Conservation (phyloP, 2,329 filamentous ascomycete genomes). For the Epichloe baconii region DNA sequence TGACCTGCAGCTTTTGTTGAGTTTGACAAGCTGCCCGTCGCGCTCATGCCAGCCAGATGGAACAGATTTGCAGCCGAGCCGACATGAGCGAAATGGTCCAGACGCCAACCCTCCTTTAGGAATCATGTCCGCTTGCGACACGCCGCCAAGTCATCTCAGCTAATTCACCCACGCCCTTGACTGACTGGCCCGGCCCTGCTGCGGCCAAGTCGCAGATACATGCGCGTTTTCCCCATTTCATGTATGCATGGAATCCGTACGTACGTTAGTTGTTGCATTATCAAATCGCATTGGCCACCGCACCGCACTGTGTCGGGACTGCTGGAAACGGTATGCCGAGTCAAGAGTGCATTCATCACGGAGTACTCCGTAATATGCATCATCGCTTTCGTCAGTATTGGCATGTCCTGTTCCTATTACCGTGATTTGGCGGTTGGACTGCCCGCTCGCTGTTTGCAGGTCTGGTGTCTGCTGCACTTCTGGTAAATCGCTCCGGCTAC, state of each 20-base stretch:
- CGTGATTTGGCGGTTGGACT: not conserved
- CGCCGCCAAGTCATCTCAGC: not conserved
- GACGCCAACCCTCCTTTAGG: conserved; percentile 9
- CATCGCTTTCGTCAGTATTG: not conserved
- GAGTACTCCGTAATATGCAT: not conserved
- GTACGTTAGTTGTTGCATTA: not conserved
- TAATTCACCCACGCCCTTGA: not conserved
- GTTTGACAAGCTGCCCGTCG: not conserved
- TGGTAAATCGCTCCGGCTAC: too few relatives aligned
- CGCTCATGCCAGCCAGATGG: not conserved
- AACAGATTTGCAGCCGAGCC: not conserved
- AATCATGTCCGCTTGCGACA: conserved; percentile 11
- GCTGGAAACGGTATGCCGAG: conserved; percentile 12
- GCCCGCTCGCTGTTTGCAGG: not conserved
- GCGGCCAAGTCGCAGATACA: not conserved
- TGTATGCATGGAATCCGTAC: not conserved
- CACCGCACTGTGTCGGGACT: conserved; percentile 5
- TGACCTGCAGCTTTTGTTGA: not conserved
- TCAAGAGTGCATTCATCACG: not conserved
- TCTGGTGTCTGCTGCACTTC: not conserved
- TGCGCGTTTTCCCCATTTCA: not conserved
- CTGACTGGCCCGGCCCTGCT: not conserved
- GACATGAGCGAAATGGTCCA: not conserved
- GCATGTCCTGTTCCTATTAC: not conserved
- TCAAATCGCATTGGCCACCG: conserved; percentile 1